Base-by-base conservation (phyloP, 2,329 filamentous ascomycete species). In the Cadophora gregata region DNA sequence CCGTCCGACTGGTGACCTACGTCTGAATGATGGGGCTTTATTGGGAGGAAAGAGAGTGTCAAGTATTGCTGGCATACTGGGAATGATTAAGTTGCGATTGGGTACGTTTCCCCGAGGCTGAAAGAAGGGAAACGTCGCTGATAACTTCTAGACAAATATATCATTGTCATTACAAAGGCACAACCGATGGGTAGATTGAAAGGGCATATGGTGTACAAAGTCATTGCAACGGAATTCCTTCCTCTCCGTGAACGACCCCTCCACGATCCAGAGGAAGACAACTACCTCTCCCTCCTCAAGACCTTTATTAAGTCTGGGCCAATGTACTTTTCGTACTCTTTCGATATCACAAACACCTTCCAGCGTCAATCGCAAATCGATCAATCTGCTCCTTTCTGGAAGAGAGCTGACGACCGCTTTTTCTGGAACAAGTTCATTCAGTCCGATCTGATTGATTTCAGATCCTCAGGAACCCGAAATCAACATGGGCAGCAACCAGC, bases 381-480 rank as follows among this genome's bases (percentile, higher is more conserved):
- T 77, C 81, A 83, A 64, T 86, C 86, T 19, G 82, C 85, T 64
- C 94, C 96, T 14, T 81, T 98, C 66, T 99, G 96, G 96, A 90
- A 91, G 83, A 86, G 93, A 73, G 90, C 95, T 70, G 96, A 99
- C 79, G 94, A 98, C 78, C 93, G 96, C 71, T 99, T 99, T 84
- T 99, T 97, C 84, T 99, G 95, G 93, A 99, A 99, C 80, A 90
- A 90, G 70, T 96, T 97, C 79, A 86, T 98, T 59, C 93, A 95
- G 78, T 90, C 92, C 8, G 93, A 97, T 75, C 81, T 99, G 66
- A 97, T 98, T 75, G 89, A 97, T 78, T 97, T 97, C 77, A 89
- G 95, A 68, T 87, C 84, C 47, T 80, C 76, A 42, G 88, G 87
- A 53, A 85, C 85, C 48, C 82, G 90, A 69, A 85, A 87, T 64